phyloP scores from a whole-genome alignment of 2,329 filamentous ascomycete genomes.

The Drechslera avenae region DNA sequence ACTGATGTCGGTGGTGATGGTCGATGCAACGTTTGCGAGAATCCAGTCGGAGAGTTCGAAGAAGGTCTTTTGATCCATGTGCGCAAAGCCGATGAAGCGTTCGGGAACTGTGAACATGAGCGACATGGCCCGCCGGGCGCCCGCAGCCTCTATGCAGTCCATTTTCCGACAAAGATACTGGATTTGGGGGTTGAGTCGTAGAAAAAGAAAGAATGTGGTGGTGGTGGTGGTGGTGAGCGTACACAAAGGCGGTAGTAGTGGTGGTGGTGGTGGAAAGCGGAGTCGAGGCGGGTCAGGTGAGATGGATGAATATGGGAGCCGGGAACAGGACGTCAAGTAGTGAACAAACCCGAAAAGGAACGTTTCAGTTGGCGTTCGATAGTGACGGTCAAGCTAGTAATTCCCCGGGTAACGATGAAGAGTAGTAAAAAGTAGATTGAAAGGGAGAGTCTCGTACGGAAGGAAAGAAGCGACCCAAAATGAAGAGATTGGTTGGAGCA shows the following conservation, averaged over 20 bases:
- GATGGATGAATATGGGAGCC: constrained; percentile 2
- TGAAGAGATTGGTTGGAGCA: no score
- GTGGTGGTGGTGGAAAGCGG: constrained; percentile 11
- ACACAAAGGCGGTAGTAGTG: background rate
- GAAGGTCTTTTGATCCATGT: constrained; percentile 48
- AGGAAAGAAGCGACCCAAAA: background rate
- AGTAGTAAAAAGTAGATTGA: no score
- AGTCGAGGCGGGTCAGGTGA: constrained; percentile 17
- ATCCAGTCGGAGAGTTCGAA: constrained; percentile 48
- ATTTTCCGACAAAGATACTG: constrained; percentile 6
- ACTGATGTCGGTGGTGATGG: constrained; percentile 38
- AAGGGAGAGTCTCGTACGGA: no score
- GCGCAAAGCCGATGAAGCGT: constrained; percentile 46
- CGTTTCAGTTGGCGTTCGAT: no score
- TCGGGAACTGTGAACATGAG: constrained; percentile 45
- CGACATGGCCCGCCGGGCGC: constrained; percentile 36
- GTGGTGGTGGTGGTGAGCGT: background rate
- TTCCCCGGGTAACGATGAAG: no score
- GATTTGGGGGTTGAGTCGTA: background rate
- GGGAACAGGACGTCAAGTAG: constrained; percentile 3
- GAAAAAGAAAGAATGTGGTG: background rate
- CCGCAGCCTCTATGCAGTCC: constrained; percentile 27
- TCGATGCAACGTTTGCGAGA: constrained; percentile 39
- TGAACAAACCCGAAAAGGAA: background rate
- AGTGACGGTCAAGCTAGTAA: no score